Base-by-base conservation (phyloP, 768 basidiomycete genomes). In the Chalciporus piperatus region DNA sequence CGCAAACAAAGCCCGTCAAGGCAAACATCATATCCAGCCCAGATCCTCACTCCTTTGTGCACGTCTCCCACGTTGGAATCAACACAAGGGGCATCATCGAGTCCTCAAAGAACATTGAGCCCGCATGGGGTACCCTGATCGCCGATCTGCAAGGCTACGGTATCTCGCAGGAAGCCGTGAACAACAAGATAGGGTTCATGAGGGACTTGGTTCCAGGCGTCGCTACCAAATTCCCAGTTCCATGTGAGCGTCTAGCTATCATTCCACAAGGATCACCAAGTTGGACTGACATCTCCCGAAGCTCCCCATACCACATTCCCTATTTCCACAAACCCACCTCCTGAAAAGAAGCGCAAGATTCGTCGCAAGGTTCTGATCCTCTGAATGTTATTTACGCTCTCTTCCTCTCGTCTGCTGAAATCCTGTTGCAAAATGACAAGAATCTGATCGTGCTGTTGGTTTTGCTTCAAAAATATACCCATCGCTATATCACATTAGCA, bases 41-140 rank as follows among this genome's bases (percentile, higher is more conserved):
- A 0, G 67, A 76, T 0, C 76, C 80, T 4, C 74, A 81, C 50
- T 81, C 85, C 19, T 87, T 87, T 64, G 77, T 79, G 50, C 85
- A 88, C 59, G 73, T 85, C 48, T 76, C 80, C 19, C 86, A 87
- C 62, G 76, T 87, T 45, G 84, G 84, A 8, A 67, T 84, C 44
- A 77, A 76, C 58, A 70, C 68, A 48, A 70, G 74, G 8, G 81
- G 80, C 4, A 65, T 69, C 48, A 73, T 82, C 56, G 81, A 83
- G 67, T 73, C 78, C 9, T 79, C 78, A 41, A 75, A 74, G 44
- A 77, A 75, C 53, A 69, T 82, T 37, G 79, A 82, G 42, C 74
- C 76, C 1, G 73, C 77, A 23, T 85, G 82, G 83, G 75, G 71
- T 35, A 70, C 74, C 43, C 67, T 78, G 42, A 68, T 72, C 20